A percentile compares a stretch with the other conserved stretches of the same genome.
phyloP scores from a whole-genome alignment of 805 yeast species.

The Ogataea populi-albae region DNA sequence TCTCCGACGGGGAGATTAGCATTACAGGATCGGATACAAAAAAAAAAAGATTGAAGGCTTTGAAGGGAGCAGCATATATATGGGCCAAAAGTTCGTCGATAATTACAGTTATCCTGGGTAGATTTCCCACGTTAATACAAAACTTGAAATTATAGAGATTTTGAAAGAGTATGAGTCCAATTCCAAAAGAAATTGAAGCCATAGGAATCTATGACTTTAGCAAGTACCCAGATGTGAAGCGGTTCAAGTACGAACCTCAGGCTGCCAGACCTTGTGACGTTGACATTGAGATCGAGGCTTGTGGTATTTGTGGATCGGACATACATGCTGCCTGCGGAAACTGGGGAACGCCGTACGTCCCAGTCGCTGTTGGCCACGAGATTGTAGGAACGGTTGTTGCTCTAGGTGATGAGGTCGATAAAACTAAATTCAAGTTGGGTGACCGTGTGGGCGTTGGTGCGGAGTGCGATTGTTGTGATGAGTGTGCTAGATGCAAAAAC shows the following conservation, averaged over 20 bases:
- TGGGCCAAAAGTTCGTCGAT: no score
- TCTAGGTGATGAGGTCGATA: slow-evolving; percentile 36
- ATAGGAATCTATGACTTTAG: slow-evolving; percentile 14
- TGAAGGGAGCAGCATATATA: no score
- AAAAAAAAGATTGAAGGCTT: no score
- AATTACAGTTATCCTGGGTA: no score
- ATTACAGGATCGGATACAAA: no score
- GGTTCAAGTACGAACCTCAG: slow-evolving; percentile 14
- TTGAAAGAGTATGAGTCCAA: slow-evolving; percentile 4
- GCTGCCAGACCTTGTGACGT: slow-evolving; percentile 30
- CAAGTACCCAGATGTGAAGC: slow-evolving; percentile 10
- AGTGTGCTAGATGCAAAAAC: slow-evolving; percentile 38
- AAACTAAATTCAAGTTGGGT: slow-evolving; percentile 37
- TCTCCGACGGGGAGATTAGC: no score
- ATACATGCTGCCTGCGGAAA: slow-evolving; percentile 44
- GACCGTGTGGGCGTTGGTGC: slow-evolving; percentile 55
- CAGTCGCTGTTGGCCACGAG: slow-evolving; percentile 44
- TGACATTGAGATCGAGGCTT: slow-evolving; percentile 38
- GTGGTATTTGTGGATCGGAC: slow-evolving; percentile 57
- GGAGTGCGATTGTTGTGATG: slow-evolving; percentile 35
- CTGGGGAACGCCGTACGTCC: slow-evolving; percentile 34
- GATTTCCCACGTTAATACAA: no score
- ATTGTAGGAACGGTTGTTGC: slow-evolving; percentile 42
- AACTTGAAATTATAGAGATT: no score
- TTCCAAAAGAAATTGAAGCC: slow-evolving; percentile 8